phyloP scores from a whole-genome alignment of 202 grass and related monocot species.

The Panicum virgatum region DNA sequence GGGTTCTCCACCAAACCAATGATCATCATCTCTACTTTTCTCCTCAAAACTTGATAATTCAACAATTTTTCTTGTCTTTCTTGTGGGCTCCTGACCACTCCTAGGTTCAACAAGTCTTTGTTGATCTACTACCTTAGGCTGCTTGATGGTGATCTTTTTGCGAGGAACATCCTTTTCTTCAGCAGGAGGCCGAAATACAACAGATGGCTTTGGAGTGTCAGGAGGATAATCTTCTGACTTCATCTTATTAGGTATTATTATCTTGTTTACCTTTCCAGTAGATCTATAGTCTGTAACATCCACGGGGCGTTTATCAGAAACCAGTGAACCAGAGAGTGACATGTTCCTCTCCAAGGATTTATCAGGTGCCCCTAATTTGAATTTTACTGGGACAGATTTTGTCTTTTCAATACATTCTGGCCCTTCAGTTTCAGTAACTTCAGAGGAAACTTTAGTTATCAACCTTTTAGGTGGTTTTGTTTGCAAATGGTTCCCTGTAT shows the following conservation, averaged over 20 bases:
- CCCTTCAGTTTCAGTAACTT: constrained; percentile 59
- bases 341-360: constrained; percentile 75
- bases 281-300: constrained; percentile 58
- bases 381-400: constrained; percentile 86
- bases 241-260: constrained; percentile 86
- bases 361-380: constrained; percentile 78
- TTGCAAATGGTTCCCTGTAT: constrained; percentile 53
- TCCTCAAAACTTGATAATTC: constrained; percentile 75
- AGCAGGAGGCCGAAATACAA: constrained; percentile 77
- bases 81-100: constrained; percentile 53
- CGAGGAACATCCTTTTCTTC: constrained; percentile 65
- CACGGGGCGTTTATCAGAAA: constrained; percentile 60
- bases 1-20: constrained; percentile 57
- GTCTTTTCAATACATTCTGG: constrained; percentile 54
- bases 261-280: constrained; percentile 72
- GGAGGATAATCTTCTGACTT: constrained; percentile 59
- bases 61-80: constrained; percentile 77
- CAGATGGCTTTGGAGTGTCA: constrained; percentile 77
- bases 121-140: constrained; percentile 62
- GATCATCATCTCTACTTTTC: constrained; percentile 50
- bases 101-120: constrained; percentile 47
- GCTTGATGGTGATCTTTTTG: constrained; percentile 95
- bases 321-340: constrained; percentile 49
- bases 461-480: constrained; percentile 69
- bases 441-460: constrained; percentile 65